Conservation (phyloP, 805 yeast species). For the Teunomyces atbi region DNA sequence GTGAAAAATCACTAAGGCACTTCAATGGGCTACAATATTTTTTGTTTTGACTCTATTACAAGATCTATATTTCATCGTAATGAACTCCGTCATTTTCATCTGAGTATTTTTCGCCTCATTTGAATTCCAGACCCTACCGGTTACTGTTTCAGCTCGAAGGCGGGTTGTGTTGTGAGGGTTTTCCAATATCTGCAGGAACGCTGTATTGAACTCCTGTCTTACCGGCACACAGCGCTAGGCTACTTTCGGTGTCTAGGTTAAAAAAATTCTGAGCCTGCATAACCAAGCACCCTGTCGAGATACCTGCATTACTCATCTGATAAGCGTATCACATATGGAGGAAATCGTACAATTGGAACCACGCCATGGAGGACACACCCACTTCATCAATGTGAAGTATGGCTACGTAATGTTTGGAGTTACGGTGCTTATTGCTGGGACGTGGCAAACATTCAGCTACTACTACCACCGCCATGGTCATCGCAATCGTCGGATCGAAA, state of each 20-base stretch:
- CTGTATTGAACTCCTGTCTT: no score
- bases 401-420: conserved; percentile 53
- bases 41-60: not conserved
- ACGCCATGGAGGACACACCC: conserved; percentile 52
- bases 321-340: not conserved
- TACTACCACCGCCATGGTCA: conserved; percentile 22
- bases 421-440: conserved; percentile 38
- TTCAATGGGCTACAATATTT: not conserved
- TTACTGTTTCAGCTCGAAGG: not conserved
- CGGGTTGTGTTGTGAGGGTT: not conserved
- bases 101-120: not conserved
- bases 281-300: not conserved
- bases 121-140: not conserved
- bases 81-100: not conserved
- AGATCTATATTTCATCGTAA: not conserved
- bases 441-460: conserved; percentile 31
- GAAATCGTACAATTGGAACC: conserved; percentile 1
- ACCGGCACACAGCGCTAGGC: no score
- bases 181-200: not conserved
- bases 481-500: not conserved
- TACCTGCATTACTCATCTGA: not conserved
- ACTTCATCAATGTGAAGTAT: conserved; percentile 55
- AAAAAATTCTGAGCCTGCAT: not conserved
- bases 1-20: no score
- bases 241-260: no score